phyloP scores from a whole-genome alignment of 2,329 filamentous ascomycete genomes.

The Fusarium zealandicum region DNA sequence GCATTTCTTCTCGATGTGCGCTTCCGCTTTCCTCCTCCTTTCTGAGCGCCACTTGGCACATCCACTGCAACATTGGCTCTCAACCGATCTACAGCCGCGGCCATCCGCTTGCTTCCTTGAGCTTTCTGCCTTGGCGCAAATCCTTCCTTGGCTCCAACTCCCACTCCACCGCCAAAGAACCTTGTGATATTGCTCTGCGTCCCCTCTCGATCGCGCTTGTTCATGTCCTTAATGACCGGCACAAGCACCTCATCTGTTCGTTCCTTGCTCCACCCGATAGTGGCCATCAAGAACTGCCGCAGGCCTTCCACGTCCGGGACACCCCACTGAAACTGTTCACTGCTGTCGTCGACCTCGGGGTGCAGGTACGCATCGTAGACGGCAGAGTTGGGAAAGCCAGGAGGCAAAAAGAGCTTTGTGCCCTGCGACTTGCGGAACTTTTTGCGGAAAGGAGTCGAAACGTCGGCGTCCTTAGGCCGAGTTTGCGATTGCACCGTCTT shows the following conservation, averaged over 20 bases:
- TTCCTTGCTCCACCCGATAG: conserved; percentile 91
- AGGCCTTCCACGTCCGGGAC: conserved; percentile 90
- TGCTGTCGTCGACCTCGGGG: conserved; percentile 82
- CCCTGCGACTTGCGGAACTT: conserved; percentile 84
- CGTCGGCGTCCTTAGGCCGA: conserved; percentile 70
- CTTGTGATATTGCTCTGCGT: conserved; percentile 97
- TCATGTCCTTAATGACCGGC: conserved; percentile 95
- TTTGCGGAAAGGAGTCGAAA: conserved; percentile 71
- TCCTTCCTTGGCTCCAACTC: conserved; percentile 69
- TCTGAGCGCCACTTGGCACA: conserved; percentile 6
- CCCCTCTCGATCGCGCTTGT: conserved; percentile 83
- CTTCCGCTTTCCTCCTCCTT: conserved; percentile 37
- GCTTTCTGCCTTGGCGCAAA: conserved; percentile 74
- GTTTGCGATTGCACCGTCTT: conserved; percentile 72
- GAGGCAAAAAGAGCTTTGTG: conserved; percentile 85
- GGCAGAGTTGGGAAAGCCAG: conserved; percentile 77
- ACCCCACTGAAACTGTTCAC: conserved; percentile 90
- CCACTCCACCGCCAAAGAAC: conserved; percentile 81
- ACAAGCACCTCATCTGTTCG: conserved; percentile 95
- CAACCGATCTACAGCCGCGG: conserved; percentile 73
- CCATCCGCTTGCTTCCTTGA: conserved; percentile 76
- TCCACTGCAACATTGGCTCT: conserved; percentile 49
- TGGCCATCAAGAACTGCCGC: conserved; percentile 84
- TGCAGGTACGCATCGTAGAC: conserved; percentile 85
- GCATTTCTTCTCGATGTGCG: conserved; percentile 28